Conservation (phyloP, 768 basidiomycete genomes). For the Auricularia auricula-judae region DNA sequence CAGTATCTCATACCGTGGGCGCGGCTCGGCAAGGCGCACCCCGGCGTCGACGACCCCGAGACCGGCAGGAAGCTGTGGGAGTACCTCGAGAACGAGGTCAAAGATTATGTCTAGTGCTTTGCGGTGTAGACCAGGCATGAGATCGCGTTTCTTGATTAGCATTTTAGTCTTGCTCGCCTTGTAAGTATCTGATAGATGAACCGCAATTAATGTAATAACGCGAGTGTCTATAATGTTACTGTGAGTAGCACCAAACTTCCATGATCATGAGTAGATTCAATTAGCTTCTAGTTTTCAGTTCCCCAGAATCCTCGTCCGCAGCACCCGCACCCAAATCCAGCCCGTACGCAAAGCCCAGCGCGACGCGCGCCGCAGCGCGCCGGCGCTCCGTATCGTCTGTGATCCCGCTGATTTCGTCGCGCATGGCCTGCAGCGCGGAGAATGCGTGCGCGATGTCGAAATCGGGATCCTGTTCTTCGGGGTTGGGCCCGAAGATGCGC, state of each 20-base stretch:
- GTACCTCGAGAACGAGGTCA: slow-evolving; percentile 21
- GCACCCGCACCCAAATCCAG: slow-evolving; percentile 22
- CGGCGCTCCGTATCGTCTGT: slow-evolving; percentile 49
- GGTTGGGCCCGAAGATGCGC: slow-evolving; percentile 35
- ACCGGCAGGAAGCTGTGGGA: slow-evolving; percentile 18
- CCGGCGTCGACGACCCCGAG: slow-evolving; percentile 13
- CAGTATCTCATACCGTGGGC: slow-evolving; percentile 22
- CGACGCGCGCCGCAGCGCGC: slow-evolving; percentile 59
- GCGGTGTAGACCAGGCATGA: too few relatives aligned
- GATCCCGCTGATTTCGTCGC: slow-evolving; percentile 63
- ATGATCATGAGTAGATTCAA: too few relatives aligned
- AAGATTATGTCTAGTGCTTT: neutral
- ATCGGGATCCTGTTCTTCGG: slow-evolving; percentile 14
- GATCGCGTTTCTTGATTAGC: too few relatives aligned
- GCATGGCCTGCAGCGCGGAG: slow-evolving; percentile 53
- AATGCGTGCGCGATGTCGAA: slow-evolving; percentile 59
- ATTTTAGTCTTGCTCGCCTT: too few relatives aligned
- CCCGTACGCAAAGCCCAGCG: slow-evolving; percentile 64
- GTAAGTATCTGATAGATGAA: too few relatives aligned
- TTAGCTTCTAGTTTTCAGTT: too few relatives aligned
- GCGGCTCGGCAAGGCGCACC: slow-evolving; percentile 9
- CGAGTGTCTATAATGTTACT: too few relatives aligned
- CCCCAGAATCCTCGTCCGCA: too few relatives aligned
- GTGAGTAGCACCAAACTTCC: too few relatives aligned
- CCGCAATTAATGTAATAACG: too few relatives aligned